phyloP scores from a whole-genome alignment of 2,329 filamentous ascomycete genomes.

The Cercospora berteroae region DNA sequence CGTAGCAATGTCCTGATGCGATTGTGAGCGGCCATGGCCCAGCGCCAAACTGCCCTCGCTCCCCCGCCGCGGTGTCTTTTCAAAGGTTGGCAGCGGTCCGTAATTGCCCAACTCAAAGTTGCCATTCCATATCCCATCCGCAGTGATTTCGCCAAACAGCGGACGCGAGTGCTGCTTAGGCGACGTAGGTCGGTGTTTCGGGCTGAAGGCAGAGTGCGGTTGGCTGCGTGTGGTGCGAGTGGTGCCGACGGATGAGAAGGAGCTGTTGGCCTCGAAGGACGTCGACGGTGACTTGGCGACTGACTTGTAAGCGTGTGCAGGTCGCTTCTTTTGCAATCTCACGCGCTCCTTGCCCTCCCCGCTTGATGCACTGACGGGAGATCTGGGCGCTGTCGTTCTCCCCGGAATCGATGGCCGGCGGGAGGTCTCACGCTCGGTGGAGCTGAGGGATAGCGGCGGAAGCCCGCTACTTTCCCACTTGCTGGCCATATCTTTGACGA shows the following conservation, averaged over 20 bases:
- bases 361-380: conserved; percentile 29
- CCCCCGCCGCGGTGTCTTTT: conserved; percentile 52
- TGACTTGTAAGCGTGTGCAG: conserved; percentile 26
- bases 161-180: conserved; percentile 45
- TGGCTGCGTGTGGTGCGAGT: conserved; percentile 29
- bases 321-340: conserved; percentile 35
- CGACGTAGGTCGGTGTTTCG: conserved; percentile 22
- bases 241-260: conserved; percentile 30
- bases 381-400: conserved; percentile 26
- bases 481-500: conserved; percentile 76
- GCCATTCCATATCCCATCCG: conserved; percentile 54
- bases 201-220: conserved; percentile 31
- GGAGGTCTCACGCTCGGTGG: conserved; percentile 29
- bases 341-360: conserved; percentile 27
- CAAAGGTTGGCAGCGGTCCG: conserved; percentile 29
- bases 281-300: conserved; percentile 30
- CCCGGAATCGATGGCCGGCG: conserved; percentile 24
- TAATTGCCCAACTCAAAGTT: conserved; percentile 34
- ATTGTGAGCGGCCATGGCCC: conserved; percentile 55
- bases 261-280: conserved; percentile 31
- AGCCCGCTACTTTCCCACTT: conserved; percentile 59
- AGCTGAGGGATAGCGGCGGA: conserved; percentile 26
- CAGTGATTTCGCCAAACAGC: conserved; percentile 72
- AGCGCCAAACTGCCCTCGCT: conserved; percentile 67
- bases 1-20: conserved; percentile 43